Base-by-base conservation (phyloP, 2,329 filamentous ascomycete genomes). In the Endoconidiophora polonica region DNA sequence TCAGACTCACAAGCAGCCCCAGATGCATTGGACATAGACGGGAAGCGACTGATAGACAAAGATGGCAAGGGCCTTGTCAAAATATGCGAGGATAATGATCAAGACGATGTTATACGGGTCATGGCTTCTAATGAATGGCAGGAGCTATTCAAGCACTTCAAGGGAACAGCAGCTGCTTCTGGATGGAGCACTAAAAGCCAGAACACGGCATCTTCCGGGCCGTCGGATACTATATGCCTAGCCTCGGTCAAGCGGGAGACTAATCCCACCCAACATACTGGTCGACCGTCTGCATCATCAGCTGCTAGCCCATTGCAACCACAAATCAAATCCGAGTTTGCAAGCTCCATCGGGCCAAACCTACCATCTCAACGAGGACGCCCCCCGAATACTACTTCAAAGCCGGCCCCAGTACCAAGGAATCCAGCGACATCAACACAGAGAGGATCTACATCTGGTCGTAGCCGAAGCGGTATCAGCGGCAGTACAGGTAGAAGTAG, bases 41-140 rank as follows among this genome's bases (percentile, higher is more conserved):
- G 83, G 1, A 73, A 68, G 48, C 72, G 67, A 53, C 66, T 88
- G 43, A 63, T 81, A 20, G 84, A 88, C 58, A 67, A 68, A 6
- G 74, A 81, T 48, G 85, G 82, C 0, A 69, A 73, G 18, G 72
- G 74, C 10, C 71, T 93, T 70, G 66, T 90, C 54, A 83, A 76
- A 57, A 77, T 91, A 1, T 91, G 86, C 59, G 81, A 80, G 18
- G 51, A 53, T 54, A 81, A 83, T 42, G 81, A 86, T 69, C 58
- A 58, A 2, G 70, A 74, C 37, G 77, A 81, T 49, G 65, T 69
- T 16, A 68, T 77, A 57, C 71, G 68, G 38, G 38, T 40, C 14
- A 22, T 52, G 23, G 54, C 46, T 9, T 53, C 54, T 3, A 52
- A 73, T 26, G 83, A 93, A 62, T 66, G 86, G 57, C 68, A 71